Conservation (phyloP, 2,329 filamentous ascomycete genomes). For the Raffaelea deltoideospora region DNA sequence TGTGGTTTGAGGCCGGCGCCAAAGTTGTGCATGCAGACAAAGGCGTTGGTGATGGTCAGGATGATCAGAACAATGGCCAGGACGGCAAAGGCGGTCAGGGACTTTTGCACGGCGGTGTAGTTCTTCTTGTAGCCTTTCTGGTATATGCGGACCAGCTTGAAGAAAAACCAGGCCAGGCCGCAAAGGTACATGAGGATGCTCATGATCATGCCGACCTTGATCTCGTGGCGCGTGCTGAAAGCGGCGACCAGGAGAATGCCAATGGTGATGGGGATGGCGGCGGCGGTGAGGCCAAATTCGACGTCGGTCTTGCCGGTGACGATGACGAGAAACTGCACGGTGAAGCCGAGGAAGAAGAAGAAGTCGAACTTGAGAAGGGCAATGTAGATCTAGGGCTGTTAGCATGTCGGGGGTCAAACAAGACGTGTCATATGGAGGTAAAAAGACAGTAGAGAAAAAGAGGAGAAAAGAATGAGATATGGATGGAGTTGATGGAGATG, state of each 20-base stretch:
- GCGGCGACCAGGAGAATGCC: conserved; percentile 73
- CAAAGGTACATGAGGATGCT: conserved; percentile 80
- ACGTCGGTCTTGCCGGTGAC: conserved; percentile 53
- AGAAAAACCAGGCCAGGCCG: conserved; percentile 87
- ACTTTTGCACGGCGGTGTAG: conserved; percentile 69
- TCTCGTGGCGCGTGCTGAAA: conserved; percentile 74
- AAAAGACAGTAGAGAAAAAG: neutral
- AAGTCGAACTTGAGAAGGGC: conserved; percentile 97
- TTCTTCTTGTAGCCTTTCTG: conserved; percentile 38
- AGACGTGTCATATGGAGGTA: conserved; percentile 13
- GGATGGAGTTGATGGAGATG: neutral
- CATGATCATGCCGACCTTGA: conserved; percentile 56
- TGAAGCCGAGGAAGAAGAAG: conserved; percentile 99
- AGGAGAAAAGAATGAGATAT: neutral
- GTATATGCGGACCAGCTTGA: conserved; percentile 97
- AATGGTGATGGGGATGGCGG: conserved; percentile 83
- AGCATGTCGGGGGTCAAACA: neutral
- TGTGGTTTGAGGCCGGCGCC: conserved; percentile 78
- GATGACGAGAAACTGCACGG: conserved; percentile 92
- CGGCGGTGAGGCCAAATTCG: conserved; percentile 77
- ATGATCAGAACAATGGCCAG: conserved; percentile 83
- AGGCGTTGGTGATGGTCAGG: conserved; percentile 73
- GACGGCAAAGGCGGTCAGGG: conserved; percentile 83
- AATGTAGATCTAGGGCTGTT: conserved; percentile 66
- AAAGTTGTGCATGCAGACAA: conserved; percentile 84